Percentiles rank a stretch among this genome's conserved stretches.
Conservation (phyloP, 2,329 filamentous ascomycete genomes). For the Raffaelea deltoideospora region DNA sequence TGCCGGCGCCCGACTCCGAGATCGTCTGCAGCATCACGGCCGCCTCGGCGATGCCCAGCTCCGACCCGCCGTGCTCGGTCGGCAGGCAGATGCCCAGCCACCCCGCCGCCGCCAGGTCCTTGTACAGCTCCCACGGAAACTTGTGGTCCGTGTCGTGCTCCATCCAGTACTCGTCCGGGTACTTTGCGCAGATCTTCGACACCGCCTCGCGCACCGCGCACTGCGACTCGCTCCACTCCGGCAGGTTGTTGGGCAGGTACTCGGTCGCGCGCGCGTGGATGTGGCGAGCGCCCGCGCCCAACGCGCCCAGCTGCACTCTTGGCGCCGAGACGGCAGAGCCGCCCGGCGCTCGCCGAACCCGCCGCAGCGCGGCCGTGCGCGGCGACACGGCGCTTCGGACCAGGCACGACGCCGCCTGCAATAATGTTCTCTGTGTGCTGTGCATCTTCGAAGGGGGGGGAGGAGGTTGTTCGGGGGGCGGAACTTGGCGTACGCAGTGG, state of each 20-base stretch:
- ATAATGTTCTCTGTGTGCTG: too few species aligned
- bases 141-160: slow-evolving; percentile 43
- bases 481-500: too few species aligned
- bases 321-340: too few species aligned
- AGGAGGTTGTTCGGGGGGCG: too few species aligned
- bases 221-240: slow-evolving; percentile 41
- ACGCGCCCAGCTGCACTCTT: too few species aligned
- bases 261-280: slow-evolving; percentile 3
- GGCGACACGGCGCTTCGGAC: not conserved
- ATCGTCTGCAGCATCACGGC: slow-evolving; percentile 82
- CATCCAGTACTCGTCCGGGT: slow-evolving; percentile 63
- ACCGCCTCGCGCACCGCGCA: slow-evolving; percentile 56
- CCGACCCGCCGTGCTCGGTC: slow-evolving; percentile 57
- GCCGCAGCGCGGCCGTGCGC: not conserved
- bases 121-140: slow-evolving; percentile 46
- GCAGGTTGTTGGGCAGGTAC: slow-evolving; percentile 1
- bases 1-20: slow-evolving; percentile 56
- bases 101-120: slow-evolving; percentile 55
- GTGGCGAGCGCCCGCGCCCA: not conserved
- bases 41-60: slow-evolving; percentile 64
- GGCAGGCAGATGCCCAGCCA: slow-evolving; percentile 74
- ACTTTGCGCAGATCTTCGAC: slow-evolving; percentile 50
- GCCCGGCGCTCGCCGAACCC: too few species aligned
- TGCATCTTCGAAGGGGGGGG: too few species aligned
- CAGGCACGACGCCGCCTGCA: too few species aligned